Evolutionary conservation across 495 filamentous ascomycete genomes (phyloP), one percentile per base, ranked within the genome.

Genomic region (Xylaria cubensis): DNA sequence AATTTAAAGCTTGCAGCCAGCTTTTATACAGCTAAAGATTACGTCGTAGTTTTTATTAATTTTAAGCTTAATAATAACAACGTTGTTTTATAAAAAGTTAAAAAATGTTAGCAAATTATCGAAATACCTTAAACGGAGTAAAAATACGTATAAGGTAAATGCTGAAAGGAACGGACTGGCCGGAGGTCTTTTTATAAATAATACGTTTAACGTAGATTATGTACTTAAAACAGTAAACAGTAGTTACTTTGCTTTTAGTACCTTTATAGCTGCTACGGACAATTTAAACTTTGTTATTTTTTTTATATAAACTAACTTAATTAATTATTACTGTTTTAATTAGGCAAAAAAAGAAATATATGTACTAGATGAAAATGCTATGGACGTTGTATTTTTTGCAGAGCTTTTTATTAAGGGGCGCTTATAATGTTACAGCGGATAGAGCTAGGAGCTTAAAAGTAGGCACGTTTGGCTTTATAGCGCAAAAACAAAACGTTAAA

Each of bases 181-280:
- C 94, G 83, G 93, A 95, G 81, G 89, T 90, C 90, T 98, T 98
- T 84, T 99, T 96, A 80, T 93, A 91, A 82, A 89, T 88, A 78
- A 99, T 89, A 75, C 94, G 92, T 90, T 97, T 94, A 82, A 97
- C 84, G 87, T 97, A 93, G 82, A 98, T 89, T 80, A 92, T 87
- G 85, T 93, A 99, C 87, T 98, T 98, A 78, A 63, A n/a, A 85
- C 97, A 95, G 92, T 99, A 98, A 81, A 97, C 94, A 77, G 90
- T 91, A 79, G 90, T 94, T 85, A 99, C 88, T 86, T 97, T 95
- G 86, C 95, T 95, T 85, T 97, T 94, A 77, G 94, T 93, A 83
- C 94, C 95, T 89, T 98, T 98, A 87, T 96, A 90, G 84, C 84
- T 83, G 76, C 96, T 97, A 69, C 96, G 94, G 77, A 92, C 89